Base-by-base conservation (phyloP, 306 rosid genomes). In the Cucurbita argyrosperma region DNA sequence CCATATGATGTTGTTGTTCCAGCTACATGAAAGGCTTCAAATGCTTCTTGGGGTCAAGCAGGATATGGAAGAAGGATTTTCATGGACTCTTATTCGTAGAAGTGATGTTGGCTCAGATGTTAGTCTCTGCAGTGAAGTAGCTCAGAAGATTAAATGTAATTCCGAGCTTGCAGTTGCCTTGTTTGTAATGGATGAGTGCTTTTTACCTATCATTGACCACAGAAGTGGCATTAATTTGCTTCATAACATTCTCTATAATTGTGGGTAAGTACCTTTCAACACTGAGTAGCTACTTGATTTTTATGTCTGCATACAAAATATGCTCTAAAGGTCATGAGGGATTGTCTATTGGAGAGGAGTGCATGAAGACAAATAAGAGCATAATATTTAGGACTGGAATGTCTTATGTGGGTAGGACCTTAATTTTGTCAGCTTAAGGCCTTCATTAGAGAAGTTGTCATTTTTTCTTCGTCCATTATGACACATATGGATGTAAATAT, bases 131-230 rank as follows among this genome's bases (percentile, higher is more conserved):
- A 76, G 63, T 81, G 83, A 86, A 78, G 69, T 63, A 75, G 77
- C 83, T 78, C 81, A 77, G 81, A 71, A 67, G 76, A 78, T 87
- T 76, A 82, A 89, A 76, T 82, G 87, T 79, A 93, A 93, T 82
- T 84, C 96, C 76, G 89, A 86, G 90, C 86, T 93, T 73, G 97
- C 97, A 77, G 96, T 93, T 81, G 92, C 97, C 23, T 77, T 90
- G 79, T 82, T 81, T 62, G 51, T 93, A 65, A 89, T 93, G 98
- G 90, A 93, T 10, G 98, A 93, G 87, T 93, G 98, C 81, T 93
- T 93, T 87, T 84, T 89, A 87, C 97, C 98, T 38, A 78, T 86
- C 77, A 82, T 89, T 79, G 97, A 93, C 79, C 90, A 89, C 38
- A 93, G 96, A 86, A 90, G 98, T 42, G 96, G 97, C 78, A 77